These are phyloP conservation scores for Pelargonium fulgidum DNA, from an alignment of 441 rosid species.

Conservation along the genomic window DNA sequence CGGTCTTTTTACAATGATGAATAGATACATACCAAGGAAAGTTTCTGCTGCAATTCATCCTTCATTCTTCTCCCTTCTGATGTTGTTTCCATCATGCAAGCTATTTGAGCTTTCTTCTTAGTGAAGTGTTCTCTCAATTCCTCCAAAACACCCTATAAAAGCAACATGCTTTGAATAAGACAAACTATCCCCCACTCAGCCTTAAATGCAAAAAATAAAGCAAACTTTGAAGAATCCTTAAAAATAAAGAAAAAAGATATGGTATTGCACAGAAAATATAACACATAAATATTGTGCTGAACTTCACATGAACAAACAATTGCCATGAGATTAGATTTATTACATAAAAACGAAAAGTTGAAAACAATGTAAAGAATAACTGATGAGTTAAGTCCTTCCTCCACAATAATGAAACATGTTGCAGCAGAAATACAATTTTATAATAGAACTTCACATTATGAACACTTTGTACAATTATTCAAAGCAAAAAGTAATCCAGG, in stretches of 20 bases:
- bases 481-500: not conserved
- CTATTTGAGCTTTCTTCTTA: slow-evolving; percentile 65
- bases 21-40: slow-evolving; percentile 48
- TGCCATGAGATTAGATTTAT: not conserved
- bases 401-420: not conserved
- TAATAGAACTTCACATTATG: not conserved
- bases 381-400: not conserved
- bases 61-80: slow-evolving; percentile 58
- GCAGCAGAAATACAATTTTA: not conserved
- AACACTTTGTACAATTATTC: not conserved
- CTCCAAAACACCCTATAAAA: slow-evolving; percentile 50
- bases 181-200: slow-evolving; percentile 5
- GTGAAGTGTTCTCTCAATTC: slow-evolving; percentile 37
- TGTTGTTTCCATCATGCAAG: slow-evolving; percentile 56
- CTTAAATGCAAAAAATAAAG: slow-evolving; percentile 4
- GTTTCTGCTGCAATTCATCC: slow-evolving; percentile 46
- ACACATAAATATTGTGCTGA: slow-evolving; percentile 2
- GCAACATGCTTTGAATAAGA: slow-evolving; percentile 12
- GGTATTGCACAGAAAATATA: not conserved
- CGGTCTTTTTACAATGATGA: not conserved
- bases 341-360: not conserved
- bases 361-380: slow-evolving; percentile 1
- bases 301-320: not conserved
- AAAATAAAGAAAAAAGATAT: not conserved
- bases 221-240: not conserved